Base-by-base conservation (phyloP, 257 asterid genomes). In the Dorcoceras hygrometricum region DNA sequence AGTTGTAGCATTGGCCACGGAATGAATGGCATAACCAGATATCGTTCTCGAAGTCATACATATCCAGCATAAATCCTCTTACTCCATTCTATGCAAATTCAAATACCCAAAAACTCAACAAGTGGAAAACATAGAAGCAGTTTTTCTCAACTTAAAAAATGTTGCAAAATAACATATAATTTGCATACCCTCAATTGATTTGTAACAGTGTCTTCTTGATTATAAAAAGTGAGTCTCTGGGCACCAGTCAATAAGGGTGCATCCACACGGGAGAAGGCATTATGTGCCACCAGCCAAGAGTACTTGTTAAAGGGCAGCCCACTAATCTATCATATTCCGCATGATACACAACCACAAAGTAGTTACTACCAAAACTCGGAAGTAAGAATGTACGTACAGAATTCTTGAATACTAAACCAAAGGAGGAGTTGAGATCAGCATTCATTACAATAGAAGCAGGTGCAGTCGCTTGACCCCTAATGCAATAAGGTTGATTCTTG, bases 21-120 rank as follows among this genome's bases (percentile, higher is more conserved):
- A 93, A 84, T 6, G 99, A 93, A 78, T 93, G 99, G 63, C 99
- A 93, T 70, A 93, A 95, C 99, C 99, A 93, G 71, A 93, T 85
- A 74, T 90, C 96, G 48, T 88, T 83, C 85, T 88, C 95, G 77
- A 93, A 93, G 73, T 93, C 99, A 58, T 93, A 90, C 99, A 93
- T 88, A 78, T 93, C 99, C 86, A 93, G 84, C 99, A 93, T 93
- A 84, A 93, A 78, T 50, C 99, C 99, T 76, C 99, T 83, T 63
- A 90, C 99, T 81, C 97, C 97, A 81, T 93, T 93, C 99, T 90
- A 79, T 66, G 80, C 63, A 79, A 72, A 50, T 20, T 23, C 67
- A 57, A 34, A 4, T 3, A 69, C 63, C 2, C 48, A 55, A 76
- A 59, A 63, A 59, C n/a, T 57, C 57, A 60, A 66, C 20, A 34